Evolutionary conservation across 192 early-diverging fungal species (phyloP), one percentile per base, ranked within the genome.

Genomic region (Rhizoclosmatium sp.): DNA sequence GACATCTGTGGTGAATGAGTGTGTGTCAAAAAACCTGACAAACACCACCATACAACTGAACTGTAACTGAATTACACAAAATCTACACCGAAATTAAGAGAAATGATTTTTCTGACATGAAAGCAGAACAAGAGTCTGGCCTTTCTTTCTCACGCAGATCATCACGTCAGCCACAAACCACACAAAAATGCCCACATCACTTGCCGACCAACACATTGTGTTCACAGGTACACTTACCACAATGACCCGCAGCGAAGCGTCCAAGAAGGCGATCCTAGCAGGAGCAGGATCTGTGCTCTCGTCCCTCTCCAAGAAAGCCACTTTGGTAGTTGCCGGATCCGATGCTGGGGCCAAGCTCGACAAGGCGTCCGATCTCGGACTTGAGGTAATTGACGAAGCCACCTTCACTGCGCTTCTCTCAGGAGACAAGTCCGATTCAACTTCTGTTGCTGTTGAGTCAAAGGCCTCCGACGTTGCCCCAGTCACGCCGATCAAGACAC

Each of bases 1-100:
- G 82, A 77, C 82, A 83, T 83, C 47, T 76, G 19, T 16, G 16
- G n/a, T 0, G 31, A 31, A 31, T 31, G 31, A 31, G 31, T 31
- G 31, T 31, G 31, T 31, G 31, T 31, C 31, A 31, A 31, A 31
- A 31, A 31, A 31, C 31, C 31, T 31, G 31, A 31, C 31, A 31
- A 31, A 31, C 31, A 31, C 31, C 31, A 31, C 31, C 31, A 31
- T 31, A 31, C 31, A 31, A 31, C 31, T 31, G 31, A 31, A 31
- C 31, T 31, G 31, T 31, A 31, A 31, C 31, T 31, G 31, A 31
- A 31, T 31, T 31, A 31, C 31, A 31, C 31, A 31, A 31, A 31
- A 31, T 31, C 31, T 31, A 31, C 31, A 31, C 31, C 31, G 31
- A 31, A 31, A 31, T 31, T 31, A 31, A 31, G 31, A 31, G 31